Percentiles rank a stretch among this genome's conserved stretches.
Conservation (phyloP, 305 asterid species). For the Euphrasia arctica region DNA sequence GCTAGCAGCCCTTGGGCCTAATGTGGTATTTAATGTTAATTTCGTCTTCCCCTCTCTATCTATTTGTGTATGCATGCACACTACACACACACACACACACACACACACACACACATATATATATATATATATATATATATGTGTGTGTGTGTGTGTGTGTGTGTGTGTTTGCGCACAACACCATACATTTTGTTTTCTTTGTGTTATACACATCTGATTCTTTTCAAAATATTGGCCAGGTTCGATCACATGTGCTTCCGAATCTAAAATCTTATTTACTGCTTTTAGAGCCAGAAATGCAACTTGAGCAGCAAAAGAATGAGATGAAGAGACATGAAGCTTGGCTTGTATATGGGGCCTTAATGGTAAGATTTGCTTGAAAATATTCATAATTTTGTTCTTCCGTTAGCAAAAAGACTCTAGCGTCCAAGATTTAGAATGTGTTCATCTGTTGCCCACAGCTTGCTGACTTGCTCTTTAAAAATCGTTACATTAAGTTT, state of each 20-base stretch:
- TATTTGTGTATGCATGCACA: not conserved
- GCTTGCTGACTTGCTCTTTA: not conserved
- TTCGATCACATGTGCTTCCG: conserved; percentile 75
- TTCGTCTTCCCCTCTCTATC: conserved; percentile 11
- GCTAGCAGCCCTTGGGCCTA: conserved; percentile 88
- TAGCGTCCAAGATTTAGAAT: not conserved
- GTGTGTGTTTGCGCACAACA: not conserved
- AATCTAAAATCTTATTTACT: conserved; percentile 76
- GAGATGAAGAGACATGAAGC: conserved; percentile 95
- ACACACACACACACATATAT: too few species aligned
- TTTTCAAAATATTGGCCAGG: conserved; percentile 42
- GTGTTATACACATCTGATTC: conserved; percentile 6
- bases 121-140: too few species aligned
- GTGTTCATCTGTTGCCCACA: not conserved
- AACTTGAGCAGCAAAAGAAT: conserved; percentile 83
- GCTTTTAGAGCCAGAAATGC: conserved; percentile 96
- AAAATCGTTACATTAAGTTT: conserved; percentile 5
- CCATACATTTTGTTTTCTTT: not conserved
- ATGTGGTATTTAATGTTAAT: conserved; percentile 58
- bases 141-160: too few species aligned
- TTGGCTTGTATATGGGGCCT: conserved; percentile 93
- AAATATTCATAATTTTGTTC: conserved; percentile 10
- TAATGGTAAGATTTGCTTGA: conserved; percentile 52
- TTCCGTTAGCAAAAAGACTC: conserved; percentile 9
- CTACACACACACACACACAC: too few species aligned